Conservation (phyloP, 2,329 filamentous ascomycete genomes). For the Botryotinia narcissicola region DNA sequence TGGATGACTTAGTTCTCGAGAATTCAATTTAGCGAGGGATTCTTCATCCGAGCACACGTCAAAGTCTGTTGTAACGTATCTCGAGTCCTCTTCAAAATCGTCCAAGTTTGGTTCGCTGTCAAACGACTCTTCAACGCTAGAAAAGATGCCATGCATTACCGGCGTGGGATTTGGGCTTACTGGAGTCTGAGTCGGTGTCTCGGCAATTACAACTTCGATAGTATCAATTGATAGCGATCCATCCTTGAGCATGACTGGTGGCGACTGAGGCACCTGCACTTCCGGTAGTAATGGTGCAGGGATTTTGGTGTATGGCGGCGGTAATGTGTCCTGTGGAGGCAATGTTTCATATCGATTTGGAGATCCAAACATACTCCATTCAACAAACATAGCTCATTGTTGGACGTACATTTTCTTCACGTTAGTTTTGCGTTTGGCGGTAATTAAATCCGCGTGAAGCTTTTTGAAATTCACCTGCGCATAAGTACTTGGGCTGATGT, state of each 20-base stretch:
- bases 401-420: neutral
- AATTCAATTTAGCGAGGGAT: neutral
- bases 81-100: neutral
- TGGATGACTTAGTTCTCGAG: neutral
- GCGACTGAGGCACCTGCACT: neutral
- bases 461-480: neutral
- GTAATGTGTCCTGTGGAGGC: neutral
- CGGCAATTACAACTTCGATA: neutral
- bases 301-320: neutral
- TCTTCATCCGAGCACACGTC: neutral
- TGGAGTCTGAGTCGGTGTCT: neutral
- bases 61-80: neutral
- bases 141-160: neutral
- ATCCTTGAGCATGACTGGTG: neutral
- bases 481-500: neutral
- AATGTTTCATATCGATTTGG: neutral
- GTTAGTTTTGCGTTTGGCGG: neutral
- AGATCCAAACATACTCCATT: neutral
- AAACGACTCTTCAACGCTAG: neutral
- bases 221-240: neutral
- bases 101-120: neutral
- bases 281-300: neutral
- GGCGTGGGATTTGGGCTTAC: neutral
- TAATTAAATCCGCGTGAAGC: neutral
- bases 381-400: neutral